Conservation (phyloP, 2,329 filamentous ascomycete genomes). For the Botrytis sinoallii region DNA sequence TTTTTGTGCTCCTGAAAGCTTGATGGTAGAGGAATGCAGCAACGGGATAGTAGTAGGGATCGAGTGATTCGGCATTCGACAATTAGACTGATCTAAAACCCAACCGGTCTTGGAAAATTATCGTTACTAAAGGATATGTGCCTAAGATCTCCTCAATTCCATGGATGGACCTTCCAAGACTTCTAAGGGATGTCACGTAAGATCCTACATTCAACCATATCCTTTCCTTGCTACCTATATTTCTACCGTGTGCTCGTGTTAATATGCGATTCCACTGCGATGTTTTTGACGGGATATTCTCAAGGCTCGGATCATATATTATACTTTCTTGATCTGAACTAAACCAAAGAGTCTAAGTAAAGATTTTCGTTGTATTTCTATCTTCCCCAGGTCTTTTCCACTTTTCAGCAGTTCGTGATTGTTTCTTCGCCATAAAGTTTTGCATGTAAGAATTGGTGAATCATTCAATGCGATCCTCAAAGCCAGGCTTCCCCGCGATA, state of each 20-base stretch:
- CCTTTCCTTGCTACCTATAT: neutral
- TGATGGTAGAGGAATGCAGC: neutral
- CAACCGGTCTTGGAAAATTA: neutral
- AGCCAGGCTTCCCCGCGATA: neutral
- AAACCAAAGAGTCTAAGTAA: neutral
- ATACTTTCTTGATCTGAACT: neutral
- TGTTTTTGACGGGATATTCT: neutral
- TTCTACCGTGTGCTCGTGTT: neutral
- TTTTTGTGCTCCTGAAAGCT: neutral
- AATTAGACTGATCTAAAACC: neutral
- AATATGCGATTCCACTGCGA: neutral
- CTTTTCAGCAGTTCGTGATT: neutral
- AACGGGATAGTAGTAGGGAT: neutral
- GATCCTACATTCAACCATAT: neutral
- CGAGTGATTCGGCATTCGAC: neutral
- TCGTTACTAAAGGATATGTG: neutral
- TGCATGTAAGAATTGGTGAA: neutral
- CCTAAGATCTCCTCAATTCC: neutral
- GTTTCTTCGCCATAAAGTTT: neutral
- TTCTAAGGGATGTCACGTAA: neutral
- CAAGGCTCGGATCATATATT: neutral
- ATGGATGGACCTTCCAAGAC: slow-evolving; percentile 5
- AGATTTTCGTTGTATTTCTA: neutral
- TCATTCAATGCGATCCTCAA: neutral
- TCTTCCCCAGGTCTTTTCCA: neutral